Evolutionary conservation across 2,329 filamentous ascomycete species (phyloP).

Genomic region (Xylariaceae sp.): DNA sequence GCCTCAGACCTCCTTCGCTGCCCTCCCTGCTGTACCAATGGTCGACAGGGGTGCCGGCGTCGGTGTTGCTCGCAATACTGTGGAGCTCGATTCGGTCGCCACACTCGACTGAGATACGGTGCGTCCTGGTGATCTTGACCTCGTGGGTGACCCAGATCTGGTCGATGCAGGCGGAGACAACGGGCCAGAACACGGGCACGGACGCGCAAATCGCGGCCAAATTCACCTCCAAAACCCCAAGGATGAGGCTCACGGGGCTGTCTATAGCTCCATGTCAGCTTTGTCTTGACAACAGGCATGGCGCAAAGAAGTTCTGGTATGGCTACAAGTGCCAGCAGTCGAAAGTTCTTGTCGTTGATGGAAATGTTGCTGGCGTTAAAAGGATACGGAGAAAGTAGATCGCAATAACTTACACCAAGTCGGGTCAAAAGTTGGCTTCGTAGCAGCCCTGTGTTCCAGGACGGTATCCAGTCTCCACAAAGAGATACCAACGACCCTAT

Average conservation of each 20-base stretch:
- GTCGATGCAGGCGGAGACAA: constrained; percentile 7
- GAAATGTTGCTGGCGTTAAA: background rate
- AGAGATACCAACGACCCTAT: constrained; percentile 16
- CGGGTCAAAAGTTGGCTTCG: constrained; percentile 24
- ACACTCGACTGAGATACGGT: constrained; percentile 3
- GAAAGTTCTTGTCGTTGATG: background rate
- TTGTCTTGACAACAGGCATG: background rate
- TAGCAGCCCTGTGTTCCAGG: constrained; percentile 20
- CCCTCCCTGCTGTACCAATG: constrained; percentile 7
- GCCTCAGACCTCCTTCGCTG: background rate
- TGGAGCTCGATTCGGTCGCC: constrained; percentile 8
- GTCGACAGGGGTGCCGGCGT: no score
- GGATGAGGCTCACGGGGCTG: constrained; percentile 15
- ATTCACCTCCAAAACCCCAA: constrained; percentile 14
- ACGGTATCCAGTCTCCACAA: constrained; percentile 23
- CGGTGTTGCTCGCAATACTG: constrained; percentile 2
- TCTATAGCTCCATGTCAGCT: constrained; percentile 4
- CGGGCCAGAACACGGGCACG: constrained; percentile 12
- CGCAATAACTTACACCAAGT: constrained; percentile 15
- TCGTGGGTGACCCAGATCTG: constrained; percentile 13
- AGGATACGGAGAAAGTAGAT: background rate
- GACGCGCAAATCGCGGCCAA: constrained; percentile 13
- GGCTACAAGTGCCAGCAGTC: no score
- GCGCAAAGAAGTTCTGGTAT: no score
- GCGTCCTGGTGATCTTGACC: constrained; percentile 7